These are phyloP conservation scores for Ophidiomyces ophidiicola DNA, from an alignment of 2,329 filamentous ascomycete species.

Conservation along the genomic window DNA sequence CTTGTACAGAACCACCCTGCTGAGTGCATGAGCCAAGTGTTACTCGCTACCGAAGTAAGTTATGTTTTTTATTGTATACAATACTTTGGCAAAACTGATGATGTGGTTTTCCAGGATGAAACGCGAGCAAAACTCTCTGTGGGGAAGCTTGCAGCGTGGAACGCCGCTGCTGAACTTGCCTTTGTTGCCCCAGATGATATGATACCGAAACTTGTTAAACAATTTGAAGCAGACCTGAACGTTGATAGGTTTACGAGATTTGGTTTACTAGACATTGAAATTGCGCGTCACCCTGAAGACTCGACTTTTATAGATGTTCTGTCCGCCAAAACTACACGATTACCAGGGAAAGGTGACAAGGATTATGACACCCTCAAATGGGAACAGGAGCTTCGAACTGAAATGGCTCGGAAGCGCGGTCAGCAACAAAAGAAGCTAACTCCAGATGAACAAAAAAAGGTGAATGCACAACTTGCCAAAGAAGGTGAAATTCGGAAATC, in stretches of 20 bases:
- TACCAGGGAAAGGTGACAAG: conserved; percentile 78
- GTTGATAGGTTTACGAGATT: conserved; percentile 56
- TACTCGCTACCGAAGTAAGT: conserved; percentile 44
- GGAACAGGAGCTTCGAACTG: conserved; percentile 81
- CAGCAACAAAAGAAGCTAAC: conserved; percentile 75
- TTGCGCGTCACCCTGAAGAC: conserved; percentile 81
- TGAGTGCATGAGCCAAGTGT: conserved; percentile 56
- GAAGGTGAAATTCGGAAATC: conserved; percentile 65
- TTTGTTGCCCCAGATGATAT: conserved; percentile 83
- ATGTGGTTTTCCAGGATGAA: conserved; percentile 20
- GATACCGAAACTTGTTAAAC: conserved; percentile 60
- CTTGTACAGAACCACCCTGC: conserved; percentile 55
- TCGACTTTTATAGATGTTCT: conserved; percentile 83
- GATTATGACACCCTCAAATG: conserved; percentile 95
- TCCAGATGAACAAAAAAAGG: conserved; percentile 74
- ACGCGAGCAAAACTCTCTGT: conserved; percentile 26
- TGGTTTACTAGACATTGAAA: conserved; percentile 79
- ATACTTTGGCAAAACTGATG: background rate
- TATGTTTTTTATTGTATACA: conserved; percentile 20
- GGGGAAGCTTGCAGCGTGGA: conserved; percentile 58
- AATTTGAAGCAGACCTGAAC: conserved; percentile 64
- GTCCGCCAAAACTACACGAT: conserved; percentile 60
- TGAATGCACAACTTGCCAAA: conserved; percentile 80
- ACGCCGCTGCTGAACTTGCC: conserved; percentile 76
- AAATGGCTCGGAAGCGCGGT: conserved; percentile 87